Percentiles rank a stretch among this genome's conserved stretches.
phyloP scores from a whole-genome alignment of 2,329 filamentous ascomycete species.

The Penicillium sp. region DNA sequence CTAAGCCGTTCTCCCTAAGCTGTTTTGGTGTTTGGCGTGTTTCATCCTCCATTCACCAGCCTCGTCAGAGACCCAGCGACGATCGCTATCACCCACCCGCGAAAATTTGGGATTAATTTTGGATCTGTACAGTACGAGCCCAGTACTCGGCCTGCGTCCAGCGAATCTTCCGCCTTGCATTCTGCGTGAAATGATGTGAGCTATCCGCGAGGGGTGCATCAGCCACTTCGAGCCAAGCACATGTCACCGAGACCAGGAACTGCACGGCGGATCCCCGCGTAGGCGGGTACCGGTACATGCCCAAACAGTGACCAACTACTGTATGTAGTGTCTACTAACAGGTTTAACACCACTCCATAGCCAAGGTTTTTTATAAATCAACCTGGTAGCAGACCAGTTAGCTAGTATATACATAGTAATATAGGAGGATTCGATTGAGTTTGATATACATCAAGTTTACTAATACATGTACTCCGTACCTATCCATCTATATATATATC shows the following conservation, averaged over 20 bases:
- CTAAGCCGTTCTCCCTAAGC: neutral
- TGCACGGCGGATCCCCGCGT: neutral
- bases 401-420: too few relatives aligned
- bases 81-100: conserved; percentile 27
- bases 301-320: too few relatives aligned
- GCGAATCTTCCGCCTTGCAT: conserved; percentile 20
- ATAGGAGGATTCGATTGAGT: too few relatives aligned
- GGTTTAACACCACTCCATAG: too few relatives aligned
- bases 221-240: neutral
- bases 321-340: too few relatives aligned
- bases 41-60: conserved; percentile 18
- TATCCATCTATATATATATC: too few relatives aligned
- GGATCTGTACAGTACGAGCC: neutral
- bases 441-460: too few relatives aligned
- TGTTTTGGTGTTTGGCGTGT: conserved; percentile 13
- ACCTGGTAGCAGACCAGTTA: too few relatives aligned
- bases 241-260: neutral
- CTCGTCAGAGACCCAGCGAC: conserved; percentile 21
- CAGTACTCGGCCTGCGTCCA: neutral
- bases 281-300: too few relatives aligned
- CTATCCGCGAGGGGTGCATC: conserved; percentile 6
- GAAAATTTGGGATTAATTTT: neutral
- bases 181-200: conserved; percentile 10
- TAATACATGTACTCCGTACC: too few relatives aligned
- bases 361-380: too few relatives aligned